A percentile compares a stretch with the other conserved stretches of the same genome.
Evolutionary conservation across 768 basidiomycete genomes (phyloP).

Genomic region (Phaeotremella fagi): DNA sequence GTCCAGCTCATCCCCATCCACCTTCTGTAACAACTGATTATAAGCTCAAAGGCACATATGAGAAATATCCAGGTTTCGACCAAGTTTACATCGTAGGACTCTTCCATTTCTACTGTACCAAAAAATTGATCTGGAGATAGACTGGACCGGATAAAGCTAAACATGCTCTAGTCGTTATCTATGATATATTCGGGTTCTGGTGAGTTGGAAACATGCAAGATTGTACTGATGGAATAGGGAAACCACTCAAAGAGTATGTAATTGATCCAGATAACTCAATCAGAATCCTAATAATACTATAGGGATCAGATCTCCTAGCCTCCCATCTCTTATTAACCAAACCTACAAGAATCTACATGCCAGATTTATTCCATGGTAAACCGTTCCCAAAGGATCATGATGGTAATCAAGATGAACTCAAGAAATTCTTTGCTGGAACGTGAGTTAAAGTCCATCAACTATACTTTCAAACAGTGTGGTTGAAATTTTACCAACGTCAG

Average conservation of each 20-base stretch:
- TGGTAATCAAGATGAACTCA: slow-evolving; percentile 54
- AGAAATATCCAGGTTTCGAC: slow-evolving; percentile 25
- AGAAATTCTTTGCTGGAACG: slow-evolving; percentile 59
- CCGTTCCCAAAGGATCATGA: slow-evolving; percentile 59
- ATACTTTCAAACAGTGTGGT: background rate
- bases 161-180: slow-evolving; percentile 59
- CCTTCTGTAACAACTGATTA: slow-evolving; percentile 19
- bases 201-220: slow-evolving; percentile 6
- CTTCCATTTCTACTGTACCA: background rate
- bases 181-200: slow-evolving; percentile 65
- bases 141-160: slow-evolving; percentile 54
- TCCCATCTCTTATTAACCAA: slow-evolving; percentile 48
- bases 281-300: slow-evolving; percentile 13
- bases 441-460: slow-evolving; percentile 11
- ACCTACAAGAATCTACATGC: slow-evolving; percentile 59
- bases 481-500: slow-evolving; percentile 4
- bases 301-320: slow-evolving; percentile 63
- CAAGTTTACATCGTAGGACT: slow-evolving; percentile 36
- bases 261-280: background rate
- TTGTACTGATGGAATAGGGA: slow-evolving; percentile 19
- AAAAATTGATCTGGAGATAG: slow-evolving; percentile 6
- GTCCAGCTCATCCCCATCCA: slow-evolving; percentile 23
- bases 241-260: slow-evolving; percentile 22
- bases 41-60: slow-evolving; percentile 26
- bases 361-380: slow-evolving; percentile 60